Base-by-base conservation (phyloP, 257 asterid species). In the Solanum bulbocastanum region DNA sequence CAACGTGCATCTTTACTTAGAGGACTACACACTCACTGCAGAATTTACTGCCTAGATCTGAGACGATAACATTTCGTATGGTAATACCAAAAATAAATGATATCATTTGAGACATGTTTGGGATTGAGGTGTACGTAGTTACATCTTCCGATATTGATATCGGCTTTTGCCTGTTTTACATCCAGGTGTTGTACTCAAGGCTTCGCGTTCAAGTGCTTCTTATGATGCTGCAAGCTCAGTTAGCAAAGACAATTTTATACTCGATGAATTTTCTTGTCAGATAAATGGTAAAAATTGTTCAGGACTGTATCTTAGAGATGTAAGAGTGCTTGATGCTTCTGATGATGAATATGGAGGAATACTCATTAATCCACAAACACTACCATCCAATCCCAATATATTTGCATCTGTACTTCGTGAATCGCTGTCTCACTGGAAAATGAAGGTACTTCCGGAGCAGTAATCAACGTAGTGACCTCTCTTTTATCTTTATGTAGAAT, bases 331-430 rank as follows among this genome's bases (percentile, higher is more conserved):
- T 75, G 98, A 96, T 87, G 98, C 99, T 83, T 87, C 68, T 89
- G 97, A 96, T 87, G 99, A 96, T 86, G 95, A 89, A 87, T 96
- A 96, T 87, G 95, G 91, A 46, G 99, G 99, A 49, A 95, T 96
- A 68, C 88, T 93, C 46, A 91, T 96, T 58, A 91, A 92, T 87
- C 92, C 96, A 2, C 93, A 88, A 87, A 86, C 89, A 65, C 91
- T 96, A 35, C 99, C 99, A n/a, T 85, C 95, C 84, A 91, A 93
- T 81, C 94, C 95, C 58, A 90, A 85, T 52, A 90, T 86, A 35
- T 96, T 96, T 76, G 90, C 92, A 75, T 92, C 91, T n/a, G 56
- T 89, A 12, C 95, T 96, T 84, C 93, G 94, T 36, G 92, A 93
- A 18, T 96, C 99, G 18, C 84, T 96, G 23, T 87, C 84, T 75